Conservation (phyloP, 257 asterid genomes). For the Petunia secreta region DNA sequence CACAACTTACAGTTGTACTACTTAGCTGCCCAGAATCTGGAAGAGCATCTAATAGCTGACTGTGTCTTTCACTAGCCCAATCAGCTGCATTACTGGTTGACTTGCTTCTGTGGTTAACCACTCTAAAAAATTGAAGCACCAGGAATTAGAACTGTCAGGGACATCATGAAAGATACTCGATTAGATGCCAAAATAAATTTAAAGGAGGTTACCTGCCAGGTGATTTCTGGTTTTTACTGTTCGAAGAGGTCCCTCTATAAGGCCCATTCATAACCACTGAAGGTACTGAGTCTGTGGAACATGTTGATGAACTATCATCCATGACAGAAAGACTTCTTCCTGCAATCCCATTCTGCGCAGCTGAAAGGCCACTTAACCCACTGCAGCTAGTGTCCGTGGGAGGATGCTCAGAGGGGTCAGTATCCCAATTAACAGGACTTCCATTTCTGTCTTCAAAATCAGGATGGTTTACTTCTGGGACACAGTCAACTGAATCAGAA, state of each 20-base stretch:
- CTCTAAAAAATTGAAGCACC: constrained; percentile 39
- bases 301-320: constrained; percentile 86
- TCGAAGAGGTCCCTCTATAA: constrained; percentile 38
- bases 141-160: not conserved
- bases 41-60: constrained; percentile 45
- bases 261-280: constrained; percentile 50
- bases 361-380: constrained; percentile 50
- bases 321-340: constrained; percentile 53
- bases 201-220: constrained; percentile 33
- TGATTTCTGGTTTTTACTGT: constrained; percentile 55
- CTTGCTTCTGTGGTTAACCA: constrained; percentile 56
- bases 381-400: constrained; percentile 53
- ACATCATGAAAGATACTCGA: not conserved
- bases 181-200: constrained; percentile 41
- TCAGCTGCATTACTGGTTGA: constrained; percentile 41
- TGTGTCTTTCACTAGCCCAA: constrained; percentile 49
- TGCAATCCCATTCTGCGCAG: constrained; percentile 60
- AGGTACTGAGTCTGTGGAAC: constrained; percentile 86
- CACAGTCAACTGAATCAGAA: constrained; percentile 74
- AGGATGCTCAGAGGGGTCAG: constrained; percentile 61
- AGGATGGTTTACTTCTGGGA: constrained; percentile 52
- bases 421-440: constrained; percentile 64
- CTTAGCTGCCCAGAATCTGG: constrained; percentile 39
- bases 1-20: constrained; percentile 41
- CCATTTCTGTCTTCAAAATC: constrained; percentile 69